Base-by-base conservation (phyloP, 768 basidiomycete species). In the Calocybe indica region DNA sequence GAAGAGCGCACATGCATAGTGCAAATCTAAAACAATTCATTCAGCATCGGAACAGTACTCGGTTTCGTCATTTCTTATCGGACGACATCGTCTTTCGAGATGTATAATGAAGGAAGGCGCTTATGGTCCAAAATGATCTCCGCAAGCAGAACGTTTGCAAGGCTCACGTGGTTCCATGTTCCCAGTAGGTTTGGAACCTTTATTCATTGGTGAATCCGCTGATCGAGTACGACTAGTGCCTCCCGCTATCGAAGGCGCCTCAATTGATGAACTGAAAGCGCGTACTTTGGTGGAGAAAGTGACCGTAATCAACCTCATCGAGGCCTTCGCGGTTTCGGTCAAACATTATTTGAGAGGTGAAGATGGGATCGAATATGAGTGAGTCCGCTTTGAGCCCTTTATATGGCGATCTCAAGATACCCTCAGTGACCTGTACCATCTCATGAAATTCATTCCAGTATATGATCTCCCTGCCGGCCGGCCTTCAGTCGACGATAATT, bases 51-150 rank as follows among this genome's bases (percentile, higher is more conserved):
- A 73, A 85, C 83, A 4, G 81, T 87, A 1, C 69, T 87, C 15
- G 85, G 85, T 73, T 87, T 87, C 53, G 76, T 87, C 33, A 79
- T 87, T 44, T 83, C 83, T 0, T 85, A 83, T 60, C 62, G 83
- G 49, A 85, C 84, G 7, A 85, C 82, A 8, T 80, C 83, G 4
- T 83, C 82, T 35, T 85, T 84, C 54, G 83, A 85, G 59, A 68
- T 83, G n/a, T 87, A 87, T 61, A 86, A 87, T 47, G 85, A 88
- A 55, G 85, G 85, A 15, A 66, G 85, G 45, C 65, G 73, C 43
- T 64, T 79, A 5, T 88, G 85, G 85, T 81, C 82, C 3, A 77
- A 82, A 51, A 81, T 87, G n/a, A 75, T 80, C 40, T 61, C 79
- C 29, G 72, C 71, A 13, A 71, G 64, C 54, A 73, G 83, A 35